Percentiles rank a stretch among this genome's conserved stretches.
These are phyloP conservation scores for Penicillium turbatum DNA, from an alignment of 495 filamentous ascomycete genomes.

Conservation along the genomic window DNA sequence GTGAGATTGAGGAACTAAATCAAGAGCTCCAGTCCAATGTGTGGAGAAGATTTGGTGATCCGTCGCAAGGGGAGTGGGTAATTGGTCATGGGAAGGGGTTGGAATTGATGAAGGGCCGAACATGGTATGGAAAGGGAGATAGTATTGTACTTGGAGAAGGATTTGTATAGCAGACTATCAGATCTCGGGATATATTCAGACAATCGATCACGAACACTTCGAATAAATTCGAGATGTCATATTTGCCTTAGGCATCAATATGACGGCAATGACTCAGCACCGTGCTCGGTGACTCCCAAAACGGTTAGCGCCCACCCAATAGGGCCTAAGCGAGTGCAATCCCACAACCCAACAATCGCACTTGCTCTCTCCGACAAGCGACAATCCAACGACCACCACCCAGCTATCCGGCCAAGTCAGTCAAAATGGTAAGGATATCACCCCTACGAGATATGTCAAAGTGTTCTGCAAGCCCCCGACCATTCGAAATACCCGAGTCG, in stretches of 20 bases:
- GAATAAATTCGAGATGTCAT: neutral
- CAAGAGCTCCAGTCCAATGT: slow-evolving; percentile 59
- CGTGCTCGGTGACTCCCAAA: slow-evolving; percentile 22
- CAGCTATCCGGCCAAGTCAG: slow-evolving; percentile 48
- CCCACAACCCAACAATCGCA: slow-evolving; percentile 43
- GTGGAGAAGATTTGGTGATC: slow-evolving; percentile 53
- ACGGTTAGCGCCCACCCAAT: slow-evolving; percentile 36
- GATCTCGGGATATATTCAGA: neutral
- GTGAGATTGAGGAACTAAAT: slow-evolving; percentile 73
- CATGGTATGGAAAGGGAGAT: slow-evolving; percentile 83
- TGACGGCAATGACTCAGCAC: slow-evolving; percentile 22
- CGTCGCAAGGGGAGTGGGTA: slow-evolving; percentile 59
- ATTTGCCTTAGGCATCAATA: slow-evolving; percentile 6
- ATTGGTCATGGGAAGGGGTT: slow-evolving; percentile 74
- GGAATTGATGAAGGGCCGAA: slow-evolving; percentile 60
- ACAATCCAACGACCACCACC: slow-evolving; percentile 48
- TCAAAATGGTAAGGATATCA: slow-evolving; percentile 55
- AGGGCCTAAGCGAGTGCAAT: slow-evolving; percentile 52
- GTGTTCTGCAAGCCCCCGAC: slow-evolving; percentile 21
- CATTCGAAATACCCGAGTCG: slow-evolving; percentile 8
- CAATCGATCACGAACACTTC: neutral
- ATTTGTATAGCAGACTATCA: slow-evolving; percentile 12
- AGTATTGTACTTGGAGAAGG: slow-evolving; percentile 60
- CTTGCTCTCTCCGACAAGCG: slow-evolving; percentile 45
- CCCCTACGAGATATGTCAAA: slow-evolving; percentile 17